Base-by-base conservation (phyloP, 2,329 filamentous ascomycete species). In the Colletotrichum shisoi region DNA sequence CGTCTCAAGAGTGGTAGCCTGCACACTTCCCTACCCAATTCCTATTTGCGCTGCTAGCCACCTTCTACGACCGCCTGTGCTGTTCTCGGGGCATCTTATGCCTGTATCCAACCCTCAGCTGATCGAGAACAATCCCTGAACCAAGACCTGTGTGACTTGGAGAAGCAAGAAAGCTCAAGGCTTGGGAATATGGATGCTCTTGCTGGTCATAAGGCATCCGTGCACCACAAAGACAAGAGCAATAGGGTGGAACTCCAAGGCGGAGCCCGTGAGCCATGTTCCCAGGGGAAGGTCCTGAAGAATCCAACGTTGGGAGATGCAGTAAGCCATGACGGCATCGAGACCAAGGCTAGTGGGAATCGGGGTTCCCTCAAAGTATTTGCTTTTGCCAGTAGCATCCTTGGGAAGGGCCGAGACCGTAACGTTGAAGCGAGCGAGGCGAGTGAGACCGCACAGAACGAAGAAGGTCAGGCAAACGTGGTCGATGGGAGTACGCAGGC, bases 381-480 rank as follows among this genome's bases (percentile, higher is more conserved):
- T 87, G 67, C 91, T 93, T 82, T 99, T 99, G 72, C 95, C 95
- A 0, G 86, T 87, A 56, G 89, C 90, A 77, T 99, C 95, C 80
- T 98, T 97, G 70, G 95, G 95, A 13, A 99, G 87, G 72, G 90
- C 89, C 42, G 89, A 85, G 44, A 95, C 94, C 12, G 95, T 98
- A 58, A 99, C 95, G 79, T 99, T 99, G 88, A 99, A 99, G 71
- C 95, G 91, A 52, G 95, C 95, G 12, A 99, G 88, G 57, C 95
- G 90, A 3, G 94, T 96, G 53, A 99, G 88, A 64, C 95, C 95
- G 79, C 93, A 96, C 58, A 99, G 91, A 51, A 98, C 93, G 79
- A 98, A 99, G 80, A 94, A 93, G 64, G 91, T 84, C 52, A 99
- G 82, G 70, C 82, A 84, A 62, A 96, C 73, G 74, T 96, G 94